Percentiles rank a stretch among this genome's conserved stretches.
phyloP scores from a whole-genome alignment of 306 rosid species.

The Cercis canadensis region DNA sequence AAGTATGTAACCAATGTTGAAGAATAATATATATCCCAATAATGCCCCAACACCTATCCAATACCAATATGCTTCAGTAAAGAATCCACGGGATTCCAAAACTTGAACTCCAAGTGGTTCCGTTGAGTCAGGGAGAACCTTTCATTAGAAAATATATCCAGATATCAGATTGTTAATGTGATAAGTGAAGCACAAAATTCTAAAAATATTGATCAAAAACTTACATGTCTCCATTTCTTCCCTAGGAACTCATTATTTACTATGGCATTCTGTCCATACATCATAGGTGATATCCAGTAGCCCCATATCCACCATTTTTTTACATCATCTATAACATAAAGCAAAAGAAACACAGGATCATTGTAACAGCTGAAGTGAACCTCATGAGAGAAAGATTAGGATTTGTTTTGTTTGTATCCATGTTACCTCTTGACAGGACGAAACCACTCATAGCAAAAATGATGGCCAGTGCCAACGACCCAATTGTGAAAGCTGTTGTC shows the following conservation, averaged over 20 bases:
- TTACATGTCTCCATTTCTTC: slow-evolving; percentile 46
- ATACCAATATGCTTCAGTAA: slow-evolving; percentile 41
- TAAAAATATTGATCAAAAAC: slow-evolving; percentile 16
- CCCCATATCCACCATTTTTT: slow-evolving; percentile 55
- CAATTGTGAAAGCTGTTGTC: slow-evolving; percentile 48
- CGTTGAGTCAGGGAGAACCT: slow-evolving; percentile 49
- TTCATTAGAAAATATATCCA: slow-evolving; percentile 24
- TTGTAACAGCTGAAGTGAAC: slow-evolving; percentile 24
- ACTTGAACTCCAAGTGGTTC: slow-evolving; percentile 49
- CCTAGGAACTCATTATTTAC: slow-evolving; percentile 50
- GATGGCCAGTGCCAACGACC: slow-evolving; percentile 36
- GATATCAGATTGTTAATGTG: slow-evolving; percentile 6
- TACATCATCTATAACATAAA: slow-evolving; percentile 29
- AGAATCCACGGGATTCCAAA: slow-evolving; percentile 55
- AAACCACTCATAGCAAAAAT: slow-evolving; percentile 56
- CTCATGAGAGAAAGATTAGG: background rate
- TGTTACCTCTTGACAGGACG: slow-evolving; percentile 58
- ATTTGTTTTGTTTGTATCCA: slow-evolving; percentile 24
- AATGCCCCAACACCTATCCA: slow-evolving; percentile 43
- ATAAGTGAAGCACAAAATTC: slow-evolving; percentile 12
- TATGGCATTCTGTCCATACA: slow-evolving; percentile 51
- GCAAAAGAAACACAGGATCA: background rate
- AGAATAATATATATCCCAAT: slow-evolving; percentile 43
- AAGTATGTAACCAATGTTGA: slow-evolving; percentile 45
- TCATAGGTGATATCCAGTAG: slow-evolving; percentile 48